Evolutionary conservation across 2,329 filamentous ascomycete species (phyloP), one percentile per base, ranked within the genome.

Genomic region (Epichloe sp.): DNA sequence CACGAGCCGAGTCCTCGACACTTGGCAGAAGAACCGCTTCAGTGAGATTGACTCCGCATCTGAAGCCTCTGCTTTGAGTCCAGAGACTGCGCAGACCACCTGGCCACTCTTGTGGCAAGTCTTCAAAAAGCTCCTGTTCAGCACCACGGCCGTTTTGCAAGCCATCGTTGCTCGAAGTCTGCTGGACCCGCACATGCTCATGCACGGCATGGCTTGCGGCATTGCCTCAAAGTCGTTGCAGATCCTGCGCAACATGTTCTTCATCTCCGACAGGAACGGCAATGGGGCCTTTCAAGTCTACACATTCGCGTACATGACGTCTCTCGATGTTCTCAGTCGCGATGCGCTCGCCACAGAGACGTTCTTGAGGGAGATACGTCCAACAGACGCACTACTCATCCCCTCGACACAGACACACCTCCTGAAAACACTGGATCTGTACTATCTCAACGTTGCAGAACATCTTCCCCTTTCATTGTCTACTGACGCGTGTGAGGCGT

Each of bases 401-500:
- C 61, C 59, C 3, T 54, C 56, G 7, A 62, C 57, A 26, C 62
- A 62, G 7, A 62, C 57, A 26, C 62, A 62, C 48, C 71, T 88
- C 2, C 79, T 88, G 57, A 77, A 85, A 52, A 83, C 78, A 17
- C 71, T 91, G n/a, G 86, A 93, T 62, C 77, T 95, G 15, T 95
- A 88, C 70, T 95, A 94, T 67, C 77, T 96, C 55, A 93, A 94
- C 62, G 79, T 84, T 0, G 83, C 86, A 2, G 90, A 95, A 64
- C 87, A 95, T 64, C 82, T 95, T 54, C 83, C 88, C 0, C 72
- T 89, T 8, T 71, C 80, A 3, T 68, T 95, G 1, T 72, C 86
- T 0, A 76, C 85, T 0, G 69, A 75, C 3, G 76, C 79, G 3
- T 88, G 82, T 59, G 86, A 94, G 58, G 73, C 79, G 3, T 72